phyloP scores from a whole-genome alignment of 1,139 yeast genomes.

The Debaryomyces fabryi region DNA sequence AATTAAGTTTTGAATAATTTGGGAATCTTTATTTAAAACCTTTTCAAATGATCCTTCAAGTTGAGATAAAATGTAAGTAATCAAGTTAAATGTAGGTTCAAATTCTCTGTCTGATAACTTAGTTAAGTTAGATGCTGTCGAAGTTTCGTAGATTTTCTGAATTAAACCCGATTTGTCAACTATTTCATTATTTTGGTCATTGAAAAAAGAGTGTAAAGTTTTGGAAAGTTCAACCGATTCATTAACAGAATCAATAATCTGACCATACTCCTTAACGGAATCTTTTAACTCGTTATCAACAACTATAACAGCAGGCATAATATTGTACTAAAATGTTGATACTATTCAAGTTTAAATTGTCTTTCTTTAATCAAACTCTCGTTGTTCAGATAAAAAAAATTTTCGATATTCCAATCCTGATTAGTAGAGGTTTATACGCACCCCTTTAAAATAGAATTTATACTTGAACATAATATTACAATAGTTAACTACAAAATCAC shows the following conservation, averaged over 20 bases:
- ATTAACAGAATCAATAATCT: conserved; percentile 39
- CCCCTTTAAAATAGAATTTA: conserved; percentile 2
- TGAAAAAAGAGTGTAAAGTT: conserved; percentile 27
- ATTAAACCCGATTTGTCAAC: conserved; percentile 33
- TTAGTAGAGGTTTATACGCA: conserved; percentile 3
- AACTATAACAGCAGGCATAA: conserved; percentile 50
- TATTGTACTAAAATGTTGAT: conserved; percentile 9
- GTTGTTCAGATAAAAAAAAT: conserved; percentile 11
- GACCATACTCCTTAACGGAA: conserved; percentile 45
- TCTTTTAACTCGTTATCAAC: conserved; percentile 49
- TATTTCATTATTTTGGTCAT: conserved; percentile 28
- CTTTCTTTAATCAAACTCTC: conserved; percentile 4
- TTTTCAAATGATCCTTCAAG: conserved; percentile 31
- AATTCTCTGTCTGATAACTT: conserved; percentile 48
- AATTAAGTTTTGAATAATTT: conserved; percentile 34
- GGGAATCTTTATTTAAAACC: conserved; percentile 32
- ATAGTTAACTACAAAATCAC: conserved; percentile 1
- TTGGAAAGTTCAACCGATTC: conserved; percentile 32
- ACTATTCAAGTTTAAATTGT: conserved; percentile 5
- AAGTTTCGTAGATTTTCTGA: conserved; percentile 28
- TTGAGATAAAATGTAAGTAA: conserved; percentile 38
- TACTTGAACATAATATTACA: background rate
- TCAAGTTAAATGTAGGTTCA: conserved; percentile 49
- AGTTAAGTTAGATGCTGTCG: conserved; percentile 30
- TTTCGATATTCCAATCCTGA: conserved; percentile 10